Conservation (phyloP, 2,329 filamentous ascomycete species). For the Talaromyces sp. region DNA sequence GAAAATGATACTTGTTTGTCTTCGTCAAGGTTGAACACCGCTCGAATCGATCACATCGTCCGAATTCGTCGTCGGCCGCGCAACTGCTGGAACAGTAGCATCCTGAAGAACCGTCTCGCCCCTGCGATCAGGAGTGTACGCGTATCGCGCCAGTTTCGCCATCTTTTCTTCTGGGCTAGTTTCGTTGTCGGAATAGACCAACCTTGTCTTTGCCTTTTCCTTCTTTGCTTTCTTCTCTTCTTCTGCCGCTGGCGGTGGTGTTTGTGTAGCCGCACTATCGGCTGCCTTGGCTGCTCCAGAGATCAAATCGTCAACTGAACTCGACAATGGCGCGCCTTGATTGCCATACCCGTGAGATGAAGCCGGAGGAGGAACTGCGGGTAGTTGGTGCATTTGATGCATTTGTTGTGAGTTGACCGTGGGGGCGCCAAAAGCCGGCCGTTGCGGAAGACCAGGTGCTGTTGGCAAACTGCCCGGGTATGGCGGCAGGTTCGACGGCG, state of each 20-base stretch:
- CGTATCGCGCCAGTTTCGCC: constrained; percentile 71
- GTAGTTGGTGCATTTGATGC: constrained; percentile 51
- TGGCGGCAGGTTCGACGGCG: constrained; percentile 30
- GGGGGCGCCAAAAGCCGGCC: constrained; percentile 53
- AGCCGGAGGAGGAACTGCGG: constrained; percentile 26
- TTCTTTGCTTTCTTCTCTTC: constrained; percentile 64
- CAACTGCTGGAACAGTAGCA: constrained; percentile 27
- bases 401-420: constrained; percentile 50
- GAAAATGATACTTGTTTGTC: too few relatives aligned
- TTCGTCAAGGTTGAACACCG: constrained; percentile 3
- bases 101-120: constrained; percentile 31
- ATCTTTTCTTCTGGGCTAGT: constrained; percentile 86
- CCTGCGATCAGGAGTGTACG: constrained; percentile 51
- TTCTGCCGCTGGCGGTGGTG: constrained; percentile 30
- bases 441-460: constrained; percentile 55
- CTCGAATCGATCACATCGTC: constrained; percentile 30
- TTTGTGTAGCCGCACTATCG: constrained; percentile 30
- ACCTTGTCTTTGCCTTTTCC: constrained; percentile 58
- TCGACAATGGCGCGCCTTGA: constrained; percentile 23
- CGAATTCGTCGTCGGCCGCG: constrained; percentile 27
- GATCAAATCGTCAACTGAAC: constrained; percentile 49
- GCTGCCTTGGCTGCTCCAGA: constrained; percentile 43
- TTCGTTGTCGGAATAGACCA: constrained; percentile 77
- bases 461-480: constrained; percentile 49
- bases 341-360: constrained; percentile 16